Evolutionary conservation across 140 eudicot species (phyloP).

Genomic region (Senecio squalidus): DNA sequence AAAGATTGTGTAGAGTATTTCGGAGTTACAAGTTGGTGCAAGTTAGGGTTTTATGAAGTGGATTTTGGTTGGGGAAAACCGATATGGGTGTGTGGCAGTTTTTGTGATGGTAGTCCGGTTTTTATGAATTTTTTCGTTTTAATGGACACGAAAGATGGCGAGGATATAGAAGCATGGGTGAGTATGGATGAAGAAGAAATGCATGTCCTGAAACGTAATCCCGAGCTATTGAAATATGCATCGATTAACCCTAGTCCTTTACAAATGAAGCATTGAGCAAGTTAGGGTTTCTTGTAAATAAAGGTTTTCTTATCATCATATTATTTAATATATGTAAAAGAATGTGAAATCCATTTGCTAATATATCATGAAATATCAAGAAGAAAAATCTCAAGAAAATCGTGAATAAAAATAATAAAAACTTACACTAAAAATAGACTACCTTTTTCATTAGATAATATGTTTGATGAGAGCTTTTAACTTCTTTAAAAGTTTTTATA

Average conservation of each 20-base stretch:
- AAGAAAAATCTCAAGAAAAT: too few relatives aligned
- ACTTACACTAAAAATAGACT: too few relatives aligned
- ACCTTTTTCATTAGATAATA: too few relatives aligned
- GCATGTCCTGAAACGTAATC: constrained; percentile 24
- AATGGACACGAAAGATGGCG: constrained; percentile 47
- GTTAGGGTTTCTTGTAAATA: neutral
- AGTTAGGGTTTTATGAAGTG: constrained; percentile 46
- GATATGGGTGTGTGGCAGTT: constrained; percentile 53
- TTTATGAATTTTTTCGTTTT: constrained; percentile 44
- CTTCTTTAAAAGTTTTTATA: too few relatives aligned
- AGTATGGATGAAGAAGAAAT: constrained; percentile 59
- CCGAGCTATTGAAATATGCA: constrained; percentile 30
- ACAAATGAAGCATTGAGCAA: neutral
- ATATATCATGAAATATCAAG: too few relatives aligned
- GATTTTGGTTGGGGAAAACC: constrained; percentile 90
- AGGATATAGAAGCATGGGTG: constrained; percentile 89
- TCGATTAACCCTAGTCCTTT: constrained; percentile 61
- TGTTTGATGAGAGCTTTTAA: too few relatives aligned
- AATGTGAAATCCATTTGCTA: too few relatives aligned
- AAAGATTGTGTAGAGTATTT: constrained; percentile 30
- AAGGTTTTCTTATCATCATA: too few relatives aligned
- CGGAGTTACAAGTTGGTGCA: constrained; percentile 68
- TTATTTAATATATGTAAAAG: too few relatives aligned
- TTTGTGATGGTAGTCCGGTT: constrained; percentile 29
- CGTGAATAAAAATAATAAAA: too few relatives aligned